A percentile compares a stretch with the other conserved stretches of the same genome.
phyloP scores from a whole-genome alignment of 2,329 filamentous ascomycete species.

The Pseudovirgaria hyperparasitica region DNA sequence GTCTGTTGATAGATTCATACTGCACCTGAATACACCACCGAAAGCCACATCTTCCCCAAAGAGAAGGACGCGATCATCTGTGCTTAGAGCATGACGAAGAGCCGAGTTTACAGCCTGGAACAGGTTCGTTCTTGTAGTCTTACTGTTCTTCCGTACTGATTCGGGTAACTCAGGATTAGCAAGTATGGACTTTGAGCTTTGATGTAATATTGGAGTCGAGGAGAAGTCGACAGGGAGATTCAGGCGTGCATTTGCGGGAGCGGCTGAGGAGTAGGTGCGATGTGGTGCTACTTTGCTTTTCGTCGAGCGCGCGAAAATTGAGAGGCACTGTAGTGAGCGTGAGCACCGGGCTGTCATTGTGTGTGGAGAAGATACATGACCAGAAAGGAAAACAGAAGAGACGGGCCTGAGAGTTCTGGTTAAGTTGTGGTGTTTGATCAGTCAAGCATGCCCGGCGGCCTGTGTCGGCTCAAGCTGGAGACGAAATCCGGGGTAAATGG shows the following conservation, averaged over 20 bases:
- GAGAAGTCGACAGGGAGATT: conserved; percentile 84
- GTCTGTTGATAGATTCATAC: conserved; percentile 76
- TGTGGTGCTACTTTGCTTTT: too few species aligned
- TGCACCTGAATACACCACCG: conserved; percentile 90
- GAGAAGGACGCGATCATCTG: conserved; percentile 75
- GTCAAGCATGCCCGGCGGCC: too few species aligned
- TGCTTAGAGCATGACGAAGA: conserved; percentile 65
- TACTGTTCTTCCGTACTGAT: conserved; percentile 50
- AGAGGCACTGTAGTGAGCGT: conserved; percentile 12
- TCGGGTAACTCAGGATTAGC: conserved; percentile 57
- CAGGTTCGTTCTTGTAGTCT: conserved; percentile 78
- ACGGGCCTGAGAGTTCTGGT: too few species aligned
- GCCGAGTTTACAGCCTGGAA: conserved; percentile 92
- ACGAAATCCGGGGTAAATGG: too few species aligned
- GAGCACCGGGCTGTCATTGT: conserved; percentile 14
- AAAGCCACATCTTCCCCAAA: conserved; percentile 98
- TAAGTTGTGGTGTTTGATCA: too few species aligned
- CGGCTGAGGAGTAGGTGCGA: conserved; percentile 40
- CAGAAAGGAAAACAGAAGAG: too few species aligned
- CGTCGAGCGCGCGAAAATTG: too few species aligned
- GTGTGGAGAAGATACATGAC: conserved; percentile 15
- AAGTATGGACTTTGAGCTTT: conserved; percentile 61
- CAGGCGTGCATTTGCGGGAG: conserved; percentile 44
- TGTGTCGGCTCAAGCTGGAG: too few species aligned
- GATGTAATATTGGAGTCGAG: conserved; percentile 67